Conservation (phyloP, 768 basidiomycete species). For the Pleurotus tuber-regium region DNA sequence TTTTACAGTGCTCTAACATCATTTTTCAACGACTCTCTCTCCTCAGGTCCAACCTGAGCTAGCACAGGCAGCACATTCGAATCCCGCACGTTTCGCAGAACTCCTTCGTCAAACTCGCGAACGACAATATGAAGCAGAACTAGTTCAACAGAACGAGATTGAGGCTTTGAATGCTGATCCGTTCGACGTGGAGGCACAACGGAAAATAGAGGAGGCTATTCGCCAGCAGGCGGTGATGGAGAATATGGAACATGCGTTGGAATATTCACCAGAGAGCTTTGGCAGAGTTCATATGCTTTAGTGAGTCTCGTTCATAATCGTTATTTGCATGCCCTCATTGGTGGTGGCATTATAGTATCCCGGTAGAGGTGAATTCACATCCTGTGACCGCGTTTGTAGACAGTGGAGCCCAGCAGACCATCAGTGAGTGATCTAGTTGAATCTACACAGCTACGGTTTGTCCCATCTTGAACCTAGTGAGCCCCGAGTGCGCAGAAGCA, state of each 20-base stretch:
- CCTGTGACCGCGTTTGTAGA: conserved; percentile 97
- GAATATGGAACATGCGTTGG: conserved; percentile 92
- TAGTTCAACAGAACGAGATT: conserved; percentile 59
- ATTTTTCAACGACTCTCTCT: neutral
- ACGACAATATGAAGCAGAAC: conserved; percentile 51
- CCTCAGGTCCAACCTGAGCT: conserved; percentile 78
- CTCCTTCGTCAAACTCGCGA: conserved; percentile 63
- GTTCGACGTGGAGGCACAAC: conserved; percentile 89
- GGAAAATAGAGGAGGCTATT: conserved; percentile 91
- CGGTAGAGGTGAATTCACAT: conserved; percentile 87
- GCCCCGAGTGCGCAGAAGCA: conserved; percentile 85
- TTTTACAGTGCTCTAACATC: neutral
- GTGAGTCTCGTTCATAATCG: conserved; percentile 43
- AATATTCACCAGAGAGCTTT: conserved; percentile 91
- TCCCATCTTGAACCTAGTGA: too few relatives aligned
- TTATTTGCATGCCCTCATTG: neutral
- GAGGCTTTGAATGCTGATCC: conserved; percentile 80
- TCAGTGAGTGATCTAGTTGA: conserved; percentile 66
- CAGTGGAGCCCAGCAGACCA: conserved; percentile 95
- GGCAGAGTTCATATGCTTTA: conserved; percentile 97
- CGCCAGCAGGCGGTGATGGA: conserved; percentile 85
- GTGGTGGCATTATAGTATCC: conserved; percentile 76
- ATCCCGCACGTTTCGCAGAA: conserved; percentile 74
- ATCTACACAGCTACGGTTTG: too few relatives aligned
- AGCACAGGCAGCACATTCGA: conserved; percentile 61